These are phyloP conservation scores for Oryza meyeriana DNA, from an alignment of 176 grass and related monocot genomes.

Conservation along the genomic window DNA sequence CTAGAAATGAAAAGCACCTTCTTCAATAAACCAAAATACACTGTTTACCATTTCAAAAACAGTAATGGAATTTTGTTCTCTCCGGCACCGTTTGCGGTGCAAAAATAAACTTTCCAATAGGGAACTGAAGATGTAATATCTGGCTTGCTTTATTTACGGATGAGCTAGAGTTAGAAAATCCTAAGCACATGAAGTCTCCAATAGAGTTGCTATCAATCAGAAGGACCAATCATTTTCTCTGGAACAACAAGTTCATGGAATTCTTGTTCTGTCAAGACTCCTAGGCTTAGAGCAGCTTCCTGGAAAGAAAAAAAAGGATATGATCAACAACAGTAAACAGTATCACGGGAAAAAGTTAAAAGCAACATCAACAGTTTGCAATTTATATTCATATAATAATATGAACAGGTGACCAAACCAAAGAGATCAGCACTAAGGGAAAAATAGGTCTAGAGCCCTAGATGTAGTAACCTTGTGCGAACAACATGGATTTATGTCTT, in stretches of 20 bases:
- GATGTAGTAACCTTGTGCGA: not conserved
- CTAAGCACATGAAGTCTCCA: not conserved
- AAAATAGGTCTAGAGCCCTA: not conserved
- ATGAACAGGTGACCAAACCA: not conserved
- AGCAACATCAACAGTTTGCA: not conserved
- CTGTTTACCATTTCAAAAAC: not conserved
- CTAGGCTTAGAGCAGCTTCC: conserved; percentile 71
- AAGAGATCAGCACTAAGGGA: not conserved
- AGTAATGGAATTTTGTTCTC: conserved; percentile 13
- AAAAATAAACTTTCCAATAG: conserved; percentile 38
- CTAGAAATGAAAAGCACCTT: not conserved
- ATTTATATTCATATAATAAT: conserved; percentile 8
- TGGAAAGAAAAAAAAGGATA: conserved; percentile 35
- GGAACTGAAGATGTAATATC: not conserved
- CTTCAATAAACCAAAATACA: conserved; percentile 1
- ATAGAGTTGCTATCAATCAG: conserved; percentile 31
- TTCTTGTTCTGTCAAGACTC: conserved; percentile 71
- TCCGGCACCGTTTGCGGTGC: not conserved
- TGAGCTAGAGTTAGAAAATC: not conserved
- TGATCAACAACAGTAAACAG: not conserved
- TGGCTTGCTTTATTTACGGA: conserved; percentile 35
- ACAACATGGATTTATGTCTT: conserved; percentile 3
- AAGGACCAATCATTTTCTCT: conserved; percentile 90
- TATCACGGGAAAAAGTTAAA: not conserved
- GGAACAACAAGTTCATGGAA: conserved; percentile 81